Evolutionary conservation across 1,284 basidiomycete genomes (phyloP).

Genomic region (Moesziomyces globuligerus): DNA sequence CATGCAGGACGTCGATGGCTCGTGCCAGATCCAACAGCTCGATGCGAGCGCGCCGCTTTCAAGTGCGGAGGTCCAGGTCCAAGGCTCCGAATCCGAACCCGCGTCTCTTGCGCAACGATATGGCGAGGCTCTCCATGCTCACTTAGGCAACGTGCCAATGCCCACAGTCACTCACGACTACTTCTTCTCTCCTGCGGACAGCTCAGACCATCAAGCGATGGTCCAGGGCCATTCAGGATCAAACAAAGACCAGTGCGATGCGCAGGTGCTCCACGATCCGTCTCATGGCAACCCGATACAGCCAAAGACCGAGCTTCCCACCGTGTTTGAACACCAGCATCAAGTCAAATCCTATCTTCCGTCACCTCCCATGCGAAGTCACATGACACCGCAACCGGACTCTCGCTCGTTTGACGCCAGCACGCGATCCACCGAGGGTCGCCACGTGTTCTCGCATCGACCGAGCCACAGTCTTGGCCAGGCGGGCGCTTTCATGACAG

Average conservation of each 20-base stretch:
- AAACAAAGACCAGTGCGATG: background rate
- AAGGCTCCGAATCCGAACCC: background rate
- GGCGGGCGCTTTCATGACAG: conserved; percentile 33
- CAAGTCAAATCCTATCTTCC: conserved; percentile 32
- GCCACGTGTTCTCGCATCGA: conserved; percentile 29
- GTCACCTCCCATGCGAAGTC: conserved; percentile 20
- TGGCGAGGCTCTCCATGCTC: conserved; percentile 5
- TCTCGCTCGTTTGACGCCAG: background rate
- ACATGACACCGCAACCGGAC: conserved; percentile 14
- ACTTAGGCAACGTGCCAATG: conserved; percentile 1
- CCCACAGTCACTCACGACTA: conserved; percentile 2
- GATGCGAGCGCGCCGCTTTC: conserved; percentile 1
- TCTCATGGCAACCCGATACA: background rate
- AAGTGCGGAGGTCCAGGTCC: background rate
- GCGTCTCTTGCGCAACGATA: conserved; percentile 19
- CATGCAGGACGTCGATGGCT: background rate
- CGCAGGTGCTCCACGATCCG: conserved; percentile 1
- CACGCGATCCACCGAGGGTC: conserved; percentile 5
- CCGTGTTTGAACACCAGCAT: conserved; percentile 3
- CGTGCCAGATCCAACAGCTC: conserved; percentile 3
- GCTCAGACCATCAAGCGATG: conserved; percentile 8
- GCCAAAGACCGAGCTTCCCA: conserved; percentile 9
- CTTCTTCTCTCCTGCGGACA: conserved; percentile 1
- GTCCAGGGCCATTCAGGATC: background rate
- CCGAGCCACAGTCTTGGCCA: conserved; percentile 46